Base-by-base conservation (phyloP, 2,329 filamentous ascomycete genomes). In the Diplocarpon rosae region DNA sequence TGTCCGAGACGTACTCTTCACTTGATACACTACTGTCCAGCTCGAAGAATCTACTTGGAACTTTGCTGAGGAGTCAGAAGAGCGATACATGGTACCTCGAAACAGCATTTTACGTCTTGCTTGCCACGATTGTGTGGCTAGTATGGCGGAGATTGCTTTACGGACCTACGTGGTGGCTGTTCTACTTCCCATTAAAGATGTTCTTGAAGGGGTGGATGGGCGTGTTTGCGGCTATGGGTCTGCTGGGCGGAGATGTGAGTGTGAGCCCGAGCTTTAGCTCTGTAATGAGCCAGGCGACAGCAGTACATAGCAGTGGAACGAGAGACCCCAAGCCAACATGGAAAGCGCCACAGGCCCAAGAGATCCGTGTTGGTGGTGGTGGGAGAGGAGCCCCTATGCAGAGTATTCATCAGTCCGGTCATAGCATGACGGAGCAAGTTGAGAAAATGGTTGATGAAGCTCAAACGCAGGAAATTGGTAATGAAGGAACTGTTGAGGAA, bases 1-100 rank as follows among this genome's bases (percentile, higher is more conserved):
- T 98, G 1, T 78, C 83, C 3, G 83, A 93, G 56, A 83, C 78
- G 31, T 98, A 98, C 66, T 78, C 72, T 15, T 78, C 79, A 39
- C 75, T 96, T 5, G 86, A 90, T 56, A 76, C 76, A 11, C 73
- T 95, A 59, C 72, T 98, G 31, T 71, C 76, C 2, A 83, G 76
- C 45, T 89, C 85, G 37, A 75, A 77, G 52, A 80, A 80, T 44
- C 69, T 98, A 14, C 75, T 95, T 7, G 78, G 78, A 6, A 86
- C 85, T 14, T 69, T 98, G 37, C 68, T 96, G 37, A 78, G 78
- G 49, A 92, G 85, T 52, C 87, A 93, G 61, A 98, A 98, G 71
- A 92, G 83, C 53, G 92, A 98, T 62, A 95, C 89, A 2, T 98
- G 92, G 92, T 98, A 98, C 62, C 75, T 98, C 29, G 84, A 92